Evolutionary conservation across 768 basidiomycete genomes (phyloP), one percentile per base, ranked within the genome.

Genomic region (Pleurotus giganteus): DNA sequence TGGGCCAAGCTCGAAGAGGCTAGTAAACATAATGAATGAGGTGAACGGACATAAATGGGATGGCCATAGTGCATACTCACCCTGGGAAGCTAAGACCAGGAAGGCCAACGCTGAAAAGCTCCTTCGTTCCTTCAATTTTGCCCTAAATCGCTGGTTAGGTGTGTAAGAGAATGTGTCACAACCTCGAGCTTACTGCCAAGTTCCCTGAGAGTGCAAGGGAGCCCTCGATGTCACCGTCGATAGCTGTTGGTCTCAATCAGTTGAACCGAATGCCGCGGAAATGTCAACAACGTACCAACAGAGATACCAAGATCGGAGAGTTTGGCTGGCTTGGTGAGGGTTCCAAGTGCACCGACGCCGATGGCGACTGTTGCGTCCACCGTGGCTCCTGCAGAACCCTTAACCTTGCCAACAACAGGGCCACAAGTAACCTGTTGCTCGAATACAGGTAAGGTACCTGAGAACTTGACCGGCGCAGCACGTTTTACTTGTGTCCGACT

Each of bases 1-100:
- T 4, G 77, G 74, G 4, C 74, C 77, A 36, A 78, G 37, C 13
- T 61, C 66, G 15, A 78, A 61, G 55, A 78, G 46, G 13, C 46
- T 32, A 31, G 29, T 26, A 46, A 45, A 5, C 19, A 23, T 28
- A 28, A 29, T 41, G 23, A 41, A 9, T n/a, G n/a, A 27, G 19
- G 13, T 6, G 8, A 50, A 53, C 4, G 26, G 3, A 49, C 19
- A 4, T n/a, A 39, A 27, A n/a, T 12, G 12, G 5, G 4, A 26
- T 15, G n/a, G 8, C 9, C 13, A 9, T 23, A 39, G n/a, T n/a
- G n/a, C 54, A 13, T 0, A 59, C 65, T 37, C 57, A 70, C 70
- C 68, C 69, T 9, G 74, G 70, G 59, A 74, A 66, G 39, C 59
- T 58, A 37, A 55, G 32, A 26, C 63, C 63, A 1, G 73, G 74